Conservation (phyloP, 108 stramenopile species). For the Nitzschia palea region DNA sequence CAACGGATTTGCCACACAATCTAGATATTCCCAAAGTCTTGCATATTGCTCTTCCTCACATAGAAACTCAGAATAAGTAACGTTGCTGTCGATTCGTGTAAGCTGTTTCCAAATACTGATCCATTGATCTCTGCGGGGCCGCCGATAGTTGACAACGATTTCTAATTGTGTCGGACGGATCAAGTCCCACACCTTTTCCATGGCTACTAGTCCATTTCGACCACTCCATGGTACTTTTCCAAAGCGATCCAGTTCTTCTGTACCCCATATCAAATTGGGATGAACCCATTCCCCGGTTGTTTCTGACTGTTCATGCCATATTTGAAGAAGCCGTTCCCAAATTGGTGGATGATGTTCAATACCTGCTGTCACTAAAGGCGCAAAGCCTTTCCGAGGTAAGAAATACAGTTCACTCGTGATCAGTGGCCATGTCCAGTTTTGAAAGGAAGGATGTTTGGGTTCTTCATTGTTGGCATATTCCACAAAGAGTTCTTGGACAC, state of each 20-base stretch:
- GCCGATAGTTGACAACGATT: constrained; percentile 26
- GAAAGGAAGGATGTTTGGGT: constrained; percentile 10
- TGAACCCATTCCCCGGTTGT: not conserved
- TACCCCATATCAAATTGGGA: constrained; percentile 16
- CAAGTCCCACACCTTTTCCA: constrained; percentile 6
- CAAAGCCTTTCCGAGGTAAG: constrained; percentile 26
- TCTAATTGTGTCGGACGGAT: not conserved
- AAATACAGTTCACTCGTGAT: constrained; percentile 3
- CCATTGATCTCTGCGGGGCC: constrained; percentile 27
- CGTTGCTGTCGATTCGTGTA: not conserved
- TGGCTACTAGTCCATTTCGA: constrained; percentile 9
- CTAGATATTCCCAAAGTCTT: constrained; percentile 24
- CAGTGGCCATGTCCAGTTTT: constrained; percentile 21
- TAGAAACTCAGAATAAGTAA: constrained; percentile 1
- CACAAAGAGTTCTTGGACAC: constrained; percentile 35
- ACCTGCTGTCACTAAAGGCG: constrained; percentile 15
- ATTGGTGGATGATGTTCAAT: not conserved
- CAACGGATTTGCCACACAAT: constrained; percentile 28
- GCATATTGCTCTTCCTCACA: not conserved
- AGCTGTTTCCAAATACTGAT: constrained; percentile 33
- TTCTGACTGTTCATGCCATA: not conserved
- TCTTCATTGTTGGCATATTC: constrained; percentile 1
- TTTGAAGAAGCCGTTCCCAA: constrained; percentile 8
- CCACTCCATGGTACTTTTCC: constrained; percentile 19
- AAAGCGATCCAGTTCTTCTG: constrained; percentile 30